Percentiles rank a stretch among this genome's conserved stretches.
phyloP scores from a whole-genome alignment of 1,139 yeast species.

The Debaryomyces sp. region DNA sequence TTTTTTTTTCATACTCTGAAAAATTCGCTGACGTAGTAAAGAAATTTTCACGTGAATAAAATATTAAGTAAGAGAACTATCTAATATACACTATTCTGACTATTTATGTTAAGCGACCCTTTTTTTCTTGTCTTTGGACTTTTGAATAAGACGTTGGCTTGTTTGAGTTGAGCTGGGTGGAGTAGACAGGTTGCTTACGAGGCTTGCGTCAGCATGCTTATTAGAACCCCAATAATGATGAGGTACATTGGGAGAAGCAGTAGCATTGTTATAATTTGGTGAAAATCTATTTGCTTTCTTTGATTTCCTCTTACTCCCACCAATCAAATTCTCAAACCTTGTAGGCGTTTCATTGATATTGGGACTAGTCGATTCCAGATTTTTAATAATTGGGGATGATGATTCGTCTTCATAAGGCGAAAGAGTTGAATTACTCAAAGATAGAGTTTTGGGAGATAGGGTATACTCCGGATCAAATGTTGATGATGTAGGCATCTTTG shows the following conservation, averaged over 20 bases:
- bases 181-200: slow-evolving; percentile 10
- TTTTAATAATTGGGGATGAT: not conserved
- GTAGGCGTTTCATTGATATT: slow-evolving; percentile 14
- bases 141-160: slow-evolving; percentile 12
- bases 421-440: slow-evolving; percentile 5
- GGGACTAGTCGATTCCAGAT: not conserved
- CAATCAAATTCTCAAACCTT: slow-evolving; percentile 32
- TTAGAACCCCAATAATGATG: slow-evolving; percentile 10
- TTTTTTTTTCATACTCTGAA: slow-evolving; percentile 5
- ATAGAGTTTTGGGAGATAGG: slow-evolving; percentile 10
- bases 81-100: not conserved
- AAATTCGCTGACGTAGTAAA: slow-evolving; percentile 8
- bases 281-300: slow-evolving; percentile 20
- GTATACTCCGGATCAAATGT: slow-evolving; percentile 21
- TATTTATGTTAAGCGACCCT: slow-evolving; percentile 24
- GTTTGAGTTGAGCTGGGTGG: slow-evolving; percentile 12
- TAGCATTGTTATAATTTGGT: slow-evolving; percentile 11
- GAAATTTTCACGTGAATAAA: slow-evolving; percentile 1
- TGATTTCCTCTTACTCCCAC: slow-evolving; percentile 30
- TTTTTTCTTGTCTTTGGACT: slow-evolving; percentile 20
- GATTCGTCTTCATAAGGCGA: slow-evolving; percentile 12
- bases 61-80: not conserved
- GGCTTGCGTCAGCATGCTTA: slow-evolving; percentile 4
- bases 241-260: slow-evolving; percentile 10
- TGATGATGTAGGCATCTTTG: slow-evolving; percentile 25